phyloP scores from a whole-genome alignment of 495 filamentous ascomycete species.

The Entonaema liquescens region DNA sequence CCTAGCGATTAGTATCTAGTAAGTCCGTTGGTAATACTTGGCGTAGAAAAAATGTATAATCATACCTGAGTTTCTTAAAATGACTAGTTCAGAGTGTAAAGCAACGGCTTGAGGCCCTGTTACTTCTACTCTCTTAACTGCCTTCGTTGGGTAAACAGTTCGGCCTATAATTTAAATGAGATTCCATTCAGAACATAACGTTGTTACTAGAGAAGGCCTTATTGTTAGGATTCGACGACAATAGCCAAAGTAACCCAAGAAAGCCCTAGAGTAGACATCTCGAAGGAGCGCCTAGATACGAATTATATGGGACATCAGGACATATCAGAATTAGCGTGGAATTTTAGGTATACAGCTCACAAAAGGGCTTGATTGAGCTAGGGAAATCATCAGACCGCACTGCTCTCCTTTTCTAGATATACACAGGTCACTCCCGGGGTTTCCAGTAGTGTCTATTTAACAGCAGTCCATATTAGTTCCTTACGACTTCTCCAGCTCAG shows the following conservation, averaged over 20 bases:
- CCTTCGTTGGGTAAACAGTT: no score
- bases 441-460: conserved; percentile 45
- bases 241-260: neutral
- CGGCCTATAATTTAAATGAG: no score
- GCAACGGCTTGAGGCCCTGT: no score
- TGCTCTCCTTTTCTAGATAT: conserved; percentile 51
- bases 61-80: no score
- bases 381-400: conserved; percentile 44
- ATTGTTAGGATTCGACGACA: neutral
- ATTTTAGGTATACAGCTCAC: conserved; percentile 48
- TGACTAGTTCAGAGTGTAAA: no score
- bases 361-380: conserved; percentile 49
- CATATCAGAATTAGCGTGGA: conserved; percentile 41
- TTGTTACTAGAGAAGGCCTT: no score
- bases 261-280: neutral
- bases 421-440: conserved; percentile 44
- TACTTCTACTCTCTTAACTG: no score
- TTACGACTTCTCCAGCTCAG: conserved; percentile 85
- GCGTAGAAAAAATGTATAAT: no score
- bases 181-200: no score
- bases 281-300: neutral
- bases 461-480: conserved; percentile 47
- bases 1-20: no score
- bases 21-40: no score
- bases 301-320: neutral